A percentile compares a stretch with the other conserved stretches of the same genome.
Conservation (phyloP, 805 yeast genomes). For the Wickerhamiella cacticola region DNA sequence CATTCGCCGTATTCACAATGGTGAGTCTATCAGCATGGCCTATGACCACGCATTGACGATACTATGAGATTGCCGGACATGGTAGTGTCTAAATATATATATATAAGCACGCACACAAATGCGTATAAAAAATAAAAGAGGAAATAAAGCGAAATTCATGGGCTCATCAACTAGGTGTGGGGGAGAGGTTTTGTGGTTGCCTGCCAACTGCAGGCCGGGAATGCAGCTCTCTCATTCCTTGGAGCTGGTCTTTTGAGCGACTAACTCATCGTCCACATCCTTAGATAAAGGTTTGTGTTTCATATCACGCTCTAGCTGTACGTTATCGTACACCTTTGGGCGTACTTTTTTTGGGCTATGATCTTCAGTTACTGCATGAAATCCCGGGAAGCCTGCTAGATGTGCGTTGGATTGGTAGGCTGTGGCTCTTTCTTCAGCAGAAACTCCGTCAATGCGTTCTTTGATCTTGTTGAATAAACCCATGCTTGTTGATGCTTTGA, state of each 20-base stretch:
- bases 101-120: too few species aligned
- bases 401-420: neutral
- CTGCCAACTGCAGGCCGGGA: too few species aligned
- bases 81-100: too few species aligned
- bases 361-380: neutral
- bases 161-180: too few species aligned
- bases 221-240: too few species aligned
- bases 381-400: neutral
- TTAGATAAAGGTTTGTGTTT: neutral
- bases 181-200: too few species aligned
- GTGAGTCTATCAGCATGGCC: constrained; percentile 87
- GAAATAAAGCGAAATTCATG: too few species aligned
- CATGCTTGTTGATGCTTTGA: neutral
- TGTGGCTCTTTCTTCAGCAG: neutral
- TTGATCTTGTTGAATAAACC: neutral
- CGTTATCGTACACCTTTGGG: neutral
- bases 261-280: neutral
- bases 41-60: constrained; percentile 53
- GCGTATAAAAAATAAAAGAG: too few species aligned
- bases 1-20: constrained; percentile 89
- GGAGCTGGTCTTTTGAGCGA: too few species aligned
- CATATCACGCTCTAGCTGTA: neutral
- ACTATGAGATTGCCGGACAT: neutral
- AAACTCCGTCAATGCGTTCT: neutral
- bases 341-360: neutral